phyloP scores from a whole-genome alignment of 345 rosid species.

The Bruguiera sexangula region DNA sequence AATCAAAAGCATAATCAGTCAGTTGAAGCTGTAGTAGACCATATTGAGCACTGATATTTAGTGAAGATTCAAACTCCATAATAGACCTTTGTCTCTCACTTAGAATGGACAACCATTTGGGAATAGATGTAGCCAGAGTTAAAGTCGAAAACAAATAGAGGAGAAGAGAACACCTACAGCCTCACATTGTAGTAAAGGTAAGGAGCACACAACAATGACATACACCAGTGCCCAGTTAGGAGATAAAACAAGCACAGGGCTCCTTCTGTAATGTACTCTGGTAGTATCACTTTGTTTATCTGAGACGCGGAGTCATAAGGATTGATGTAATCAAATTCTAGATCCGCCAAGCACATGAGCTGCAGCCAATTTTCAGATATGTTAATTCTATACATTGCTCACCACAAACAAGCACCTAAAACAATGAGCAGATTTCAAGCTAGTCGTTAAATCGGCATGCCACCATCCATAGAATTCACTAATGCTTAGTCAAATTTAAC shows the following conservation, averaged over 20 bases:
- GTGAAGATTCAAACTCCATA: background rate
- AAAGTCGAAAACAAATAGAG: background rate
- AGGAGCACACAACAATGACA: slow-evolving; percentile 35
- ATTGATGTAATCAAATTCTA: slow-evolving; percentile 44
- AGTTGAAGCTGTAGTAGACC: background rate
- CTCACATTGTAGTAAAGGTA: slow-evolving; percentile 35
- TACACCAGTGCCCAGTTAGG: slow-evolving; percentile 44
- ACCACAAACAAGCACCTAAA: background rate
- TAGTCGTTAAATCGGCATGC: background rate
- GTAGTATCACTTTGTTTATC: slow-evolving; percentile 37
- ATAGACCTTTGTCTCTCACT: background rate
- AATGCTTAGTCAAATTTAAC: too few species aligned
- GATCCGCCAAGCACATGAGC: slow-evolving; percentile 46
- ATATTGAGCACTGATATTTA: background rate
- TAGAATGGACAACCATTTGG: background rate
- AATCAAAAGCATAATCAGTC: background rate
- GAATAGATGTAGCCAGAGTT: background rate
- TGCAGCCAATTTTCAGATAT: slow-evolving; percentile 15
- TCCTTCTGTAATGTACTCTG: slow-evolving; percentile 37
- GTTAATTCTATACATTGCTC: slow-evolving; percentile 1
- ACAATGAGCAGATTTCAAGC: background rate
- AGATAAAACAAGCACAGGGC: slow-evolving; percentile 34
- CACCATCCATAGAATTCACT: background rate
- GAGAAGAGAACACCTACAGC: slow-evolving; percentile 31
- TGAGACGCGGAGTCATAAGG: slow-evolving; percentile 38